phyloP scores from a whole-genome alignment of 768 basidiomycete genomes.

The Calocybe cyanea region DNA sequence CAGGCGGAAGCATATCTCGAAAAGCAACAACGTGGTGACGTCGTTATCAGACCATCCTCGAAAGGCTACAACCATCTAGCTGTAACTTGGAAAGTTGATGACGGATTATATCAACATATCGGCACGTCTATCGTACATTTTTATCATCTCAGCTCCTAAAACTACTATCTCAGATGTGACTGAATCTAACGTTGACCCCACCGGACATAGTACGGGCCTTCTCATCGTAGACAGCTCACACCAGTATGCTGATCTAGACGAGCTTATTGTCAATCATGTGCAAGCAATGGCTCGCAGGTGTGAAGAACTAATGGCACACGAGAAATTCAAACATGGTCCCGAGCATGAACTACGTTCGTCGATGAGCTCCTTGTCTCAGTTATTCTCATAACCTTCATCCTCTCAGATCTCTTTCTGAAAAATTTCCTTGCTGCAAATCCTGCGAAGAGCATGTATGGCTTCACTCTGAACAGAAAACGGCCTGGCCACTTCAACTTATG shows the following conservation, averaged over 20 bases:
- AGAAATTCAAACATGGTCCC: slow-evolving; percentile 87
- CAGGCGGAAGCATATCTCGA: slow-evolving; percentile 90
- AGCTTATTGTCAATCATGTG: slow-evolving; percentile 94
- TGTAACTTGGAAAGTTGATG: slow-evolving; percentile 98
- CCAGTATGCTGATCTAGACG: slow-evolving; percentile 90
- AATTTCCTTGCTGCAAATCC: slow-evolving; percentile 93
- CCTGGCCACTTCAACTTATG: slow-evolving; percentile 93
- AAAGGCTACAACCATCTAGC: slow-evolving; percentile 92
- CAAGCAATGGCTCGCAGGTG: slow-evolving; percentile 91
- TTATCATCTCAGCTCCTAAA: background rate
- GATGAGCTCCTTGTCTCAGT: background rate
- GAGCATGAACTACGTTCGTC: slow-evolving; percentile 89
- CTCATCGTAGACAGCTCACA: slow-evolving; percentile 76
- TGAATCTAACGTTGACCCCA: slow-evolving; percentile 73
- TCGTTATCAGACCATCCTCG: slow-evolving; percentile 93
- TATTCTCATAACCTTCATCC: slow-evolving; percentile 4
- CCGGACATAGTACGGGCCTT: slow-evolving; percentile 59
- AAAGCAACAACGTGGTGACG: slow-evolving; percentile 90
- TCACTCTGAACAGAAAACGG: slow-evolving; percentile 81
- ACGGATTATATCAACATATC: slow-evolving; percentile 93
- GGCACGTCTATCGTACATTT: slow-evolving; percentile 57
- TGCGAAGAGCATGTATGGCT: slow-evolving; percentile 92
- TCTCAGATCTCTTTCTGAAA: slow-evolving; percentile 76
- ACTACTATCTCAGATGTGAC: slow-evolving; percentile 57
- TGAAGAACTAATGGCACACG: slow-evolving; percentile 92